Evolutionary conservation across 495 filamentous ascomycete genomes (phyloP).

Genomic region (Diplogelasinospora grovesii): DNA sequence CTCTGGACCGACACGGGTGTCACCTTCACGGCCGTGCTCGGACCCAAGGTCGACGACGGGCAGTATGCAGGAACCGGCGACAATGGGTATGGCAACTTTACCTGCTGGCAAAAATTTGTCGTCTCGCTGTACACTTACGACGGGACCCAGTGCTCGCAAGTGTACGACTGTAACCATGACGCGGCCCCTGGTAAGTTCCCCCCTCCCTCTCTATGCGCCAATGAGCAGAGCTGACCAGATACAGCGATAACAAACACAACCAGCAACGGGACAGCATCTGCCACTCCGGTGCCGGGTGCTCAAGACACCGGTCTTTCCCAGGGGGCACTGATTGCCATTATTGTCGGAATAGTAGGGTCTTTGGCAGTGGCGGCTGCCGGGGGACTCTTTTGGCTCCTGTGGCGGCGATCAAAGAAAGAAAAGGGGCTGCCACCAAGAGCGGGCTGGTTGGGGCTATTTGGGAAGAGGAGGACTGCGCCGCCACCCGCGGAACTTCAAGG

Average conservation of each 20-base stretch:
- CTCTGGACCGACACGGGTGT: constrained; percentile 26
- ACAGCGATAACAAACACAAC: not conserved
- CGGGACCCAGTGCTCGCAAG: constrained; percentile 20
- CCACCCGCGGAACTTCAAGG: not conserved
- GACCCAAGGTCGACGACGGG: constrained; percentile 22
- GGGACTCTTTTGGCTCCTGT: constrained; percentile 11
- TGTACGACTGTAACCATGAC: constrained; percentile 33
- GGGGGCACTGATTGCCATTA: constrained; percentile 18
- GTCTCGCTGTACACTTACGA: constrained; percentile 24
- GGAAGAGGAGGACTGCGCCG: not conserved
- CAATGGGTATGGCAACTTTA: constrained; percentile 33
- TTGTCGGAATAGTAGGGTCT: constrained; percentile 17
- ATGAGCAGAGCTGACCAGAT: not conserved
- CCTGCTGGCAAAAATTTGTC: constrained; percentile 28
- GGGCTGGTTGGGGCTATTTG: not conserved
- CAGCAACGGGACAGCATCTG: not conserved
- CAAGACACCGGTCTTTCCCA: constrained; percentile 10
- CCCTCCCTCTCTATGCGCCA: not conserved
- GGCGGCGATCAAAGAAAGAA: constrained; percentile 6
- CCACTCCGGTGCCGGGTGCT: not conserved
- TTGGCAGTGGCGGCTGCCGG: constrained; percentile 8
- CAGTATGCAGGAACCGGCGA: constrained; percentile 29
- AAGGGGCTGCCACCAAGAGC: not conserved
- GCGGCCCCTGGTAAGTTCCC: constrained; percentile 18
- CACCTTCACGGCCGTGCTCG: constrained; percentile 26